phyloP scores from a whole-genome alignment of 352 stramenopile species.

The Phytophthora pluvialis region DNA sequence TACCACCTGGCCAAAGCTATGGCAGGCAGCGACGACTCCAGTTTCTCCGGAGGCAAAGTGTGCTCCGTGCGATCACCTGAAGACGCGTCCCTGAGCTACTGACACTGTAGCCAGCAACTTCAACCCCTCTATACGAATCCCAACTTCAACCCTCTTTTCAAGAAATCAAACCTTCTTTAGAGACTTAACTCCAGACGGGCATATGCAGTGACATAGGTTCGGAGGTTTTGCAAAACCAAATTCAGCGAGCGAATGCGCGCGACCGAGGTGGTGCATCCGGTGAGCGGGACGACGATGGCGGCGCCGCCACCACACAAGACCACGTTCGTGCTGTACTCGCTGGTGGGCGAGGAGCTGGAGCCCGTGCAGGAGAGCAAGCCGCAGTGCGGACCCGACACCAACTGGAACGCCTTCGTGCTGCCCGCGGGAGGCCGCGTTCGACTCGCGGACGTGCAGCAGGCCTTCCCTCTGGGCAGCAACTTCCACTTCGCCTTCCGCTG shows the following conservation, averaged over 20 bases:
- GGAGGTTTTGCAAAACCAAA: slow-evolving; percentile 21
- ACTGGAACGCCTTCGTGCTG: slow-evolving; percentile 81
- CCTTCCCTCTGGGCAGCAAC: slow-evolving; percentile 70
- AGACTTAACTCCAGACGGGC: background rate
- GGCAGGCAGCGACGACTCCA: slow-evolving; percentile 2
- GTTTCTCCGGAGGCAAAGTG: slow-evolving; percentile 9
- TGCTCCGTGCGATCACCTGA: slow-evolving; percentile 21
- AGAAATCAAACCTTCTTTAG: slow-evolving; percentile 9
- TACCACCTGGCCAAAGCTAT: slow-evolving; percentile 26
- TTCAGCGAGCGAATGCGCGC: slow-evolving; percentile 28
- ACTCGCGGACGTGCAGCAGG: slow-evolving; percentile 65
- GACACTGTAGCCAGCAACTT: slow-evolving; percentile 4
- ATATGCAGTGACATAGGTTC: slow-evolving; percentile 13
- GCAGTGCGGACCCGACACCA: slow-evolving; percentile 50
- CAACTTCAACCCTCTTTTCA: slow-evolving; percentile 14
- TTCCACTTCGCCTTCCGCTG: slow-evolving; percentile 86
- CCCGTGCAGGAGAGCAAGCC: slow-evolving; percentile 46
- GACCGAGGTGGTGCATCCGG: slow-evolving; percentile 38
- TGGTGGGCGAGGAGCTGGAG: slow-evolving; percentile 73
- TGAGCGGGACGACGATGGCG: slow-evolving; percentile 37
- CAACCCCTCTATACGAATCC: slow-evolving; percentile 1
- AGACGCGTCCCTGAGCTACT: slow-evolving; percentile 1
- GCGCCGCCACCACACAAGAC: slow-evolving; percentile 29
- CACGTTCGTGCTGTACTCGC: slow-evolving; percentile 67
- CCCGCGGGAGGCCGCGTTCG: slow-evolving; percentile 34